These are phyloP conservation scores for Dissophora globulifera DNA, from an alignment of 192 early-diverging fungal genomes.

Conservation along the genomic window DNA sequence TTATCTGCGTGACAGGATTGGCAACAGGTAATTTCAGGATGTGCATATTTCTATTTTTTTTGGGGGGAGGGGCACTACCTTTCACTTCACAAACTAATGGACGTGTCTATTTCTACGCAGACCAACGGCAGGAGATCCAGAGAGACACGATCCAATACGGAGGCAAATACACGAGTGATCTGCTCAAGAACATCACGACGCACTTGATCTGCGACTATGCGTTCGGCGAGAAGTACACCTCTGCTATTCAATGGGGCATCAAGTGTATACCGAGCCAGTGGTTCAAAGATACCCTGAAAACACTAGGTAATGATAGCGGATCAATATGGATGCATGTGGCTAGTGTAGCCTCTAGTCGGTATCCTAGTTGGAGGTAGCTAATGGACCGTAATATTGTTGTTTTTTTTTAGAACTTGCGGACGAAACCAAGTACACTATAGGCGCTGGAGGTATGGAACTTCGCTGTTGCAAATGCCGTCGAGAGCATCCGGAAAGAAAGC, in stretches of 20 bases:
- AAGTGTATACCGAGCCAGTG: slow-evolving; percentile 20
- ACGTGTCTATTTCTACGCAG: too few species aligned
- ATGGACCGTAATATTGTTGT: background rate
- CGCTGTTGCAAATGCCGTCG: too few species aligned
- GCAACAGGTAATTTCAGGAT: slow-evolving; percentile 26
- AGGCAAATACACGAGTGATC: slow-evolving; percentile 33
- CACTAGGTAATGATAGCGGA: slow-evolving; percentile 9
- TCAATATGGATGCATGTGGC: too few species aligned
- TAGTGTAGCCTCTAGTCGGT: too few species aligned
- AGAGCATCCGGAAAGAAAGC: background rate
- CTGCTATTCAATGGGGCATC: slow-evolving; percentile 35
- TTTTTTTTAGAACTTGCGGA: slow-evolving; percentile 15
- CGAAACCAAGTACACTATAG: slow-evolving; percentile 6
- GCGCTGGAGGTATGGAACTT: background rate
- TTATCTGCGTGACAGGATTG: slow-evolving; percentile 40
- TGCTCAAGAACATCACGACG: slow-evolving; percentile 28
- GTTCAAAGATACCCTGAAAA: slow-evolving; percentile 14
- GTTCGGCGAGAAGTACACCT: slow-evolving; percentile 26
- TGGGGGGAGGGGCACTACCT: too few species aligned
- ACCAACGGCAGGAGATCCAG: slow-evolving; percentile 13
- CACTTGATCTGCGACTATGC: slow-evolving; percentile 29
- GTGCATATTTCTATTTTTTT: too few species aligned
- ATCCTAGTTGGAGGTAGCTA: too few species aligned
- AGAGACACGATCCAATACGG: slow-evolving; percentile 20
- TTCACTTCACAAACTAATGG: too few species aligned